Percentiles rank a stretch among this genome's conserved stretches.
phyloP scores from a whole-genome alignment of 2,329 filamentous ascomycete species.

The Ophiostoma novo-ulmi region DNA sequence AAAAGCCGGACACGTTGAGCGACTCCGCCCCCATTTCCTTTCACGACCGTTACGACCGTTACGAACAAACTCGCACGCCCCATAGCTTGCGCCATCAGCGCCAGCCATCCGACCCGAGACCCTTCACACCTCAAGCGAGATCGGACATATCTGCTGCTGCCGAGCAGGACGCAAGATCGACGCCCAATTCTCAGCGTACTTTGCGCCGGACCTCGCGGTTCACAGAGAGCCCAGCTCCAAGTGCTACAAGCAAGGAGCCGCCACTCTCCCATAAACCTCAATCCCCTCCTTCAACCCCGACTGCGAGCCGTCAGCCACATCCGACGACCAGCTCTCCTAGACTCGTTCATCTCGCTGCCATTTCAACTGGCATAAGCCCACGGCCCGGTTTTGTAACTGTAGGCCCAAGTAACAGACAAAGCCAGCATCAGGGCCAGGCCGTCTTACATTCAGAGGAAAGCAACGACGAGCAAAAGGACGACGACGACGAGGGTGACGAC shows the following conservation, averaged over 20 bases:
- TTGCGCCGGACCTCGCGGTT: slow-evolving; percentile 52
- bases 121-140: slow-evolving; percentile 31
- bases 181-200: slow-evolving; percentile 44
- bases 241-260: slow-evolving; percentile 12
- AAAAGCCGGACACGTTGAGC: slow-evolving; percentile 24
- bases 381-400: slow-evolving; percentile 33
- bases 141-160: slow-evolving; percentile 10
- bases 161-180: slow-evolving; percentile 37
- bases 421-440: slow-evolving; percentile 26
- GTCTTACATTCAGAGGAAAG: slow-evolving; percentile 46
- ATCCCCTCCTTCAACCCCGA: slow-evolving; percentile 4
- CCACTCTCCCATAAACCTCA: not conserved
- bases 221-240: slow-evolving; percentile 41
- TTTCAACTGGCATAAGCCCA: slow-evolving; percentile 46
- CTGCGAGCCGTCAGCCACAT: not conserved
- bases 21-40: slow-evolving; percentile 22
- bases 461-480: slow-evolving; percentile 39
- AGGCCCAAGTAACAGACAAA: slow-evolving; percentile 30
- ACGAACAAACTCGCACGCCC: slow-evolving; percentile 44
- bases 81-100: slow-evolving; percentile 23
- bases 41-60: slow-evolving; percentile 53
- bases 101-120: slow-evolving; percentile 36
- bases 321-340: slow-evolving; percentile 26
- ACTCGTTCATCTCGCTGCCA: slow-evolving; percentile 44
- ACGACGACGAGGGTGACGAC: slow-evolving; percentile 28